These are phyloP conservation scores for Saccharomycopsis fodiens DNA, from an alignment of 805 yeast genomes.

Conservation along the genomic window DNA sequence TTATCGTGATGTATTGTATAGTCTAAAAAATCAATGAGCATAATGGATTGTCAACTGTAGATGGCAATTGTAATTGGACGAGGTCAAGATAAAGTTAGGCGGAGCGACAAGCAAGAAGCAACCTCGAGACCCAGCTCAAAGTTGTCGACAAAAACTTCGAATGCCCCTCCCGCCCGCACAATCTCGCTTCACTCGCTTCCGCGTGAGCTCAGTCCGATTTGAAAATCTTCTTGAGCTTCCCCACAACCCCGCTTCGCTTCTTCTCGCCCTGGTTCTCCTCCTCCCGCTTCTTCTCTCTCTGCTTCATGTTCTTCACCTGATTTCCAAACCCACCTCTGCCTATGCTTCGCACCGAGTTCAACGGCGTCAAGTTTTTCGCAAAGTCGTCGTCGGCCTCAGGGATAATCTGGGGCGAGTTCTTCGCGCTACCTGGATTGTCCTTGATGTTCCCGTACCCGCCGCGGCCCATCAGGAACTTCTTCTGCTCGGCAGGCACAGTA, in stretches of 20 bases:
- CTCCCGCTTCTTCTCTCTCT: slow-evolving; percentile 7
- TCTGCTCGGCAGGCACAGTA: slow-evolving; percentile 17
- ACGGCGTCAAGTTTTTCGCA: slow-evolving; percentile 9
- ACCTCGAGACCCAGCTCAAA: no score
- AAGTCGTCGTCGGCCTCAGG: background rate
- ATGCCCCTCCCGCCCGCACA: no score
- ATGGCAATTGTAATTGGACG: no score
- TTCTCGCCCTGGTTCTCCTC: slow-evolving; percentile 3
- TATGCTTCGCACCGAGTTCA: slow-evolving; percentile 16
- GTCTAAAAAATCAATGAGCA: no score
- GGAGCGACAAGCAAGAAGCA: no score
- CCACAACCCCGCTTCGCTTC: background rate
- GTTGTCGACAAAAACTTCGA: no score
- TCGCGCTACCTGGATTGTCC: slow-evolving; percentile 7
- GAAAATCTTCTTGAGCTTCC: slow-evolving; percentile 10
- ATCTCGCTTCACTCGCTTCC: no score
- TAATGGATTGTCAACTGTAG: no score
- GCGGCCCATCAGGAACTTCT: slow-evolving; percentile 18
- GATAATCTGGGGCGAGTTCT: background rate
- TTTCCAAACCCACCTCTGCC: slow-evolving; percentile 21
- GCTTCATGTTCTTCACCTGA: slow-evolving; percentile 12
- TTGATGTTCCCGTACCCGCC: slow-evolving; percentile 21
- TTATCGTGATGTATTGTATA: no score
- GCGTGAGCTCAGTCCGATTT: no score
- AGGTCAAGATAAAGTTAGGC: no score